phyloP scores from a whole-genome alignment of 306 rosid species.

The Cucurbita maxima region DNA sequence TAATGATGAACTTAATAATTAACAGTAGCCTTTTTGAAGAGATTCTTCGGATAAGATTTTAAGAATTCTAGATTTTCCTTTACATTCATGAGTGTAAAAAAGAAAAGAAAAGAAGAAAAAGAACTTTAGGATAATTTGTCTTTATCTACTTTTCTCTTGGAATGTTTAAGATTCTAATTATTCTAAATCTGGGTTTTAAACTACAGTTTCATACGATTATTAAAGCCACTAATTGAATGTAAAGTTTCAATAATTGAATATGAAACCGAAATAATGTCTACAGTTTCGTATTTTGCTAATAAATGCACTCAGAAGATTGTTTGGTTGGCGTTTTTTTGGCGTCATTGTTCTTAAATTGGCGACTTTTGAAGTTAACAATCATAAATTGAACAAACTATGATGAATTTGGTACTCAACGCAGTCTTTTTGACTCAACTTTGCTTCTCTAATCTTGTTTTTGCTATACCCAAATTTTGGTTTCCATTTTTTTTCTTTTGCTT shows the following conservation, averaged over 20 bases:
- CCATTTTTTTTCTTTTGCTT: background rate
- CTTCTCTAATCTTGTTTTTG: background rate
- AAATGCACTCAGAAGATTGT: background rate
- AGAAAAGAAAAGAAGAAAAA: background rate
- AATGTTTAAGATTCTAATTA: background rate
- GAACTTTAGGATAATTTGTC: background rate
- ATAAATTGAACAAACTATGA: background rate
- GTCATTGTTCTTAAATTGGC: background rate
- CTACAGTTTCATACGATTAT: background rate
- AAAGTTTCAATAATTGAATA: background rate
- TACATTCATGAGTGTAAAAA: background rate
- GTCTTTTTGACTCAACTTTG: background rate
- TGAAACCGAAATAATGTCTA: background rate
- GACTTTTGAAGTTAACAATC: constrained; percentile 3
- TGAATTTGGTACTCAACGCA: background rate
- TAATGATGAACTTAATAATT: background rate
- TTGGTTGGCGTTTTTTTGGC: background rate
- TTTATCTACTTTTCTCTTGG: background rate
- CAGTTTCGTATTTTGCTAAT: background rate
- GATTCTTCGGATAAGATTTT: background rate
- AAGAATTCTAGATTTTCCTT: background rate
- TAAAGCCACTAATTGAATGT: background rate
- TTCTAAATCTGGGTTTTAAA: background rate
- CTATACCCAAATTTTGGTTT: background rate
- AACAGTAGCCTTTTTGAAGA: background rate